Base-by-base conservation (phyloP, 2,329 filamentous ascomycete genomes). In the Polychaeton citri region DNA sequence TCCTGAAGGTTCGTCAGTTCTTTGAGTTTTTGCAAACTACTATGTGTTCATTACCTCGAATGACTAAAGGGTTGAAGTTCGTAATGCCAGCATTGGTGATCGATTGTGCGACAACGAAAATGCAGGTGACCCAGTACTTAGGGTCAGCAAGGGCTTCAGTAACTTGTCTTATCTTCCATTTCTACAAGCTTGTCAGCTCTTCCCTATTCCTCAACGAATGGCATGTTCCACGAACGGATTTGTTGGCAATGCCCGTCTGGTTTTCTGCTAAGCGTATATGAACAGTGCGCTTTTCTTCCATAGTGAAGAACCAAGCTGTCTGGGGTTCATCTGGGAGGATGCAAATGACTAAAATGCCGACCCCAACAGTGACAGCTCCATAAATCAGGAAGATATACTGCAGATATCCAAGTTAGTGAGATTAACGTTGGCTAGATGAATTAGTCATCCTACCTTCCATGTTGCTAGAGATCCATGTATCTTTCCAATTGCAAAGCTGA, bases 301-400 rank as follows among this genome's bases (percentile, higher is more conserved):
- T 50, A 8, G 42, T 58, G 15, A 69, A 46, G 35, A 65, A 68
- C 17, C 50, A 58, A 2, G 65, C 65, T 0, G 55, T 65, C 0
- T 57, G 57, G 0, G 65, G 65, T 4, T 59, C 48, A 37, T 69
- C 64, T 0, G 66, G 65, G 3, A 67, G 52, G 16, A 60, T 41
- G 9, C 20, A 0, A 64, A 33, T 1, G 59, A 52, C 7, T 54
- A 42, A n/a, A 65, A 39, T 2, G 61, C 61, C 19, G 54, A 57
- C 1, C 52, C 43, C 2, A 63, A 39, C 10, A 56, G 61, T 33
- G 58, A 43, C 0, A n/a, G 58, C 46, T 13, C 64, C 63, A 35
- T 64, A 73, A 40, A 76, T 73, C 12, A 75, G 44, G 53, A 74
- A 78, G 15, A 74, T 63, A 39, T 72, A 72, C 63, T n/a, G n/a